Base-by-base conservation (phyloP, 2,329 filamentous ascomycete species). In the Podosphaera fusca region DNA sequence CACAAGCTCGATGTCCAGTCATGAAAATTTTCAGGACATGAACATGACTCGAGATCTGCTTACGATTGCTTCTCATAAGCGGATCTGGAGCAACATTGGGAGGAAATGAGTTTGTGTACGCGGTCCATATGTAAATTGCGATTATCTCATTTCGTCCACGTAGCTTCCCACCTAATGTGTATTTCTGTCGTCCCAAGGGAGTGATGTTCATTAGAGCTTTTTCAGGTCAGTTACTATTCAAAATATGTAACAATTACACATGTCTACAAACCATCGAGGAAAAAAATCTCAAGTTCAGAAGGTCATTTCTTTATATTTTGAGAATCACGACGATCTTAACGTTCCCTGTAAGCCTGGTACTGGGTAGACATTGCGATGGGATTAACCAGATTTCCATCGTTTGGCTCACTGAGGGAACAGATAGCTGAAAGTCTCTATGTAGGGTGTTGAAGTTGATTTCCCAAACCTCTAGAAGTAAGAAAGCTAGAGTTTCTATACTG, bases 81-180 rank as follows among this genome's bases (percentile, higher is more conserved):
- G 74, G 67, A 59, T 73, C 71, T 2, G 74, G 73, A 47, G 70
- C 68, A 53, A 69, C 68, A 2, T 74, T 74, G 2, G 73, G 70
- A 35, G 72, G 70, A 58, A 77, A 69, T 42, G 59, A 62, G 46
- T 65, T 59, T 2, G 60, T 34, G 40, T 68, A 67, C 8, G 73
- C 71, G 59, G 77, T 73, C 75, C 75, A 83, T 50, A 84, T 74
- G 67, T 84, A 84, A 67, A 82, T 79, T 64, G 75, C 77, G 63
- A 85, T 83, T 57, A 85, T 73, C 75, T 83, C 82, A 69, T 85
- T 85, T 54, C 81, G 77, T 3, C 81, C 81, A 62, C 81, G 78
- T 45, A 78, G 76, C 65, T 80, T 77, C 40, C 77, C 75, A 60
- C 76, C 75, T 69, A 81, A 80, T 58, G 76, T 79, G 65, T 80